A percentile compares a stretch with the other conserved stretches of the same genome.
Evolutionary conservation across 2,329 filamentous ascomycete species (phyloP).

Genomic region (Malbranchea cinnamomea): DNA sequence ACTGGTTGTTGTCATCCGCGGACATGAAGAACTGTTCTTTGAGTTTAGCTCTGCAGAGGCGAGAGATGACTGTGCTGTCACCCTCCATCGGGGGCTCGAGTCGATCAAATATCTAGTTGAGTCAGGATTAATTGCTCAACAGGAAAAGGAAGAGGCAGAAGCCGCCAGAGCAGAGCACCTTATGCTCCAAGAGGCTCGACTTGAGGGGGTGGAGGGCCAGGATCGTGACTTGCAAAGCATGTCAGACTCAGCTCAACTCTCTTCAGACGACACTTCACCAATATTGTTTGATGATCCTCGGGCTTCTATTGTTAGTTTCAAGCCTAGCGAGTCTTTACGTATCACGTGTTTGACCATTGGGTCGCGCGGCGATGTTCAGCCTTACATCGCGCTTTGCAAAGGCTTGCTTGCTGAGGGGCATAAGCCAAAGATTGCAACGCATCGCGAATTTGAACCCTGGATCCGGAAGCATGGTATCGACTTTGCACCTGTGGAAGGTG

Average conservation of each 20-base stretch:
- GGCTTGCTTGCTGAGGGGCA: slow-evolving; percentile 80
- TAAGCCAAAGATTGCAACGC: slow-evolving; percentile 73
- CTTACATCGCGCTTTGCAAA: slow-evolving; percentile 93
- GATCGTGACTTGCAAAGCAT: slow-evolving; percentile 15
- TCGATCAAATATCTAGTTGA: slow-evolving; percentile 55
- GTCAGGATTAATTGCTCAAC: slow-evolving; percentile 49
- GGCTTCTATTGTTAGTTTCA: slow-evolving; percentile 81
- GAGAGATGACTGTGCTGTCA: slow-evolving; percentile 79
- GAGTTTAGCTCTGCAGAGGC: slow-evolving; percentile 67
- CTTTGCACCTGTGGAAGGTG: slow-evolving; percentile 74
- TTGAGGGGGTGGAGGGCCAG: slow-evolving; percentile 25
- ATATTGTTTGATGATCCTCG: slow-evolving; percentile 81
- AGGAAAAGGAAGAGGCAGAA: slow-evolving; percentile 56
- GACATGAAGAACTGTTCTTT: slow-evolving; percentile 92
- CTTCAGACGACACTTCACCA: slow-evolving; percentile 32
- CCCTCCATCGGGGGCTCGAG: slow-evolving; percentile 62
- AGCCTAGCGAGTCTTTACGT: slow-evolving; percentile 60
- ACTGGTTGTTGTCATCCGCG: slow-evolving; percentile 80
- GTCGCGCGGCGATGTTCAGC: slow-evolving; percentile 88
- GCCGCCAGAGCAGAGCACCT: slow-evolving; percentile 67
- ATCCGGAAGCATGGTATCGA: slow-evolving; percentile 86
- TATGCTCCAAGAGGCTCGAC: slow-evolving; percentile 60
- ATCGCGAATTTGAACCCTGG: slow-evolving; percentile 79
- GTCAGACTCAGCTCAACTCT: slow-evolving; percentile 15
- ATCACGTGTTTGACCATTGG: slow-evolving; percentile 94